Base-by-base conservation (phyloP, 2,329 filamentous ascomycete species). In the Tolypocladium inflatum region DNA sequence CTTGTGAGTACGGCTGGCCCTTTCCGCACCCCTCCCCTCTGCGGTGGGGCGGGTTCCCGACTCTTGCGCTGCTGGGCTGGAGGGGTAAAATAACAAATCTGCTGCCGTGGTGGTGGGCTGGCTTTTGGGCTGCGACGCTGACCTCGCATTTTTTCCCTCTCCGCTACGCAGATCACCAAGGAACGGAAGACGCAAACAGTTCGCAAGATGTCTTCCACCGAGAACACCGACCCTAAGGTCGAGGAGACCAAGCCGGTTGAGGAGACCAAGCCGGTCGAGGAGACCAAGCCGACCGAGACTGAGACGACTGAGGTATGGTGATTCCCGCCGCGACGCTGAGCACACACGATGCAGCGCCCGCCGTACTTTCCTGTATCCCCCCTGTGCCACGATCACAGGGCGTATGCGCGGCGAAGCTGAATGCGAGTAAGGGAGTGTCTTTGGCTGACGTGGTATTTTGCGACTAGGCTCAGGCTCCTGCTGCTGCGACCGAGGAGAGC, bases 211-310 rank as follows among this genome's bases (percentile, higher is more conserved):
- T 79, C 75, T 72, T 70, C 76, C 61, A 68, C 74, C 63, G 78
- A 80, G 65, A 75, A 74, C 64, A 76, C 77, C 65, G 80, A 83
- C 66, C 76, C 80, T 67, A 82, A 82, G 79, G 76, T 78, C 71
- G 76, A 77, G 67, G 76, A 76, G 75, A 75, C 75, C 55, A 58
- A 63, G 61, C 55, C 59, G 38, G 59, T 64, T 57, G 68, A 66
- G 63, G 63, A 64, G 62, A 57, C 63, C 56, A 63, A 67, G 65
- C 60, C 26, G 8, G 55, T 64, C 57, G 68, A 66, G 63, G 63
- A 63, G 61, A 59, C 62, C 58, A 56, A 61, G 58, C 52, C 59
- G 45, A 52, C 66, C 59, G 68, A 66, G 41, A 53, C 66, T 57
- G 69, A 67, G 63, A 64, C 63, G 61, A 60, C 63, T 59, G 63